Evolutionary conservation across 192 early-diverging fungal genomes (phyloP).

Genomic region (Linnemannia hyalina): DNA sequence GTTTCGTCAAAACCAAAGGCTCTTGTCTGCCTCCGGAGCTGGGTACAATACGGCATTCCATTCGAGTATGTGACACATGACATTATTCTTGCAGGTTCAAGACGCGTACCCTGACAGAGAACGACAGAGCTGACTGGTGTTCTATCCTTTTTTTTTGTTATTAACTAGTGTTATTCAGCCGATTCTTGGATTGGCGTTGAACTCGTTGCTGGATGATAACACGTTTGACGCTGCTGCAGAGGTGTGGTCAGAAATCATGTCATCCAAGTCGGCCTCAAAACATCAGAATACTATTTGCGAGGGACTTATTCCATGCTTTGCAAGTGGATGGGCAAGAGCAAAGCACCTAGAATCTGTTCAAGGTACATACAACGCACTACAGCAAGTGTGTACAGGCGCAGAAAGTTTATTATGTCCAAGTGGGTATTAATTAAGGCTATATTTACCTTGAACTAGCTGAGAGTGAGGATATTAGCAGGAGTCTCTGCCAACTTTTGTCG

Average conservation of each 20-base stretch:
- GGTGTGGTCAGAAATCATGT: conserved; percentile 67
- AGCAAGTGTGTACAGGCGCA: neutral
- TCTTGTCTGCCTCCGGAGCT: conserved; percentile 64
- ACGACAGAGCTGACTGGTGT: neutral
- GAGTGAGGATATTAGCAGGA: conserved; percentile 63
- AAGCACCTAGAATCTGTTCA: conserved; percentile 59
- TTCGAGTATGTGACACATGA: conserved; percentile 59
- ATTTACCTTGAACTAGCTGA: conserved; percentile 28
- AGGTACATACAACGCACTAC: conserved; percentile 28
- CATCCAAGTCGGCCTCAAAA: conserved; percentile 45
- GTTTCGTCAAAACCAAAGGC: conserved; percentile 59
- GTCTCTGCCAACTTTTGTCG: conserved; percentile 64
- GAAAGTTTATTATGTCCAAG: no score
- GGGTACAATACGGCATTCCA: conserved; percentile 68
- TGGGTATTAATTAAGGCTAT: neutral
- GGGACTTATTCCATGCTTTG: conserved; percentile 60
- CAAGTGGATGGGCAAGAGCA: conserved; percentile 60
- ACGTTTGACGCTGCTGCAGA: conserved; percentile 67
- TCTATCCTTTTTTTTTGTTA: neutral
- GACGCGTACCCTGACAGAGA: neutral
- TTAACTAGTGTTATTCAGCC: conserved; percentile 52
- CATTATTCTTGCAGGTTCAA: neutral
- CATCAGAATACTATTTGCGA: conserved; percentile 59
- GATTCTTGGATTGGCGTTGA: conserved; percentile 57
- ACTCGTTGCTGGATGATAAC: conserved; percentile 56